Evolutionary conservation across 2,329 filamentous ascomycete species (phyloP), one percentile per base, ranked within the genome.

Genomic region (Colletotrichum sp.): DNA sequence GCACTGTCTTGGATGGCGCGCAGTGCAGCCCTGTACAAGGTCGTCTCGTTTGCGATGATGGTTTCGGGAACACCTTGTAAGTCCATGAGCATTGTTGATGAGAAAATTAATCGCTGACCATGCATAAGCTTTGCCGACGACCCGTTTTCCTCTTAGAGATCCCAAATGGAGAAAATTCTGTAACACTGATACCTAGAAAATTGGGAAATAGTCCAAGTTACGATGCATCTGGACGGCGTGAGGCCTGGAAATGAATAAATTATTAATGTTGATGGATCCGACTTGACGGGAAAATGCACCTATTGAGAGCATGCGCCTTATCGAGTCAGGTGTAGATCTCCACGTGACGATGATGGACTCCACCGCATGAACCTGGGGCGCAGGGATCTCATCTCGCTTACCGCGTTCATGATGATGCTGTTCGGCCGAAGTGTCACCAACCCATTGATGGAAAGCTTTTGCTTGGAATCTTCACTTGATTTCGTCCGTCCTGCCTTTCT

Each of bases 11-110:
- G 13, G 72, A 75, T 16, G 72, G 72, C 10, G 72, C 72, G 1
- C 67, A 66, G 5, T 75, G 72, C 68, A 75, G 60, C n/a, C 72
- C 72, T 18, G 67, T 75, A 12, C 72, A 75, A 15, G 72, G 72
- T 13, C 59, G 72, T 21, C 28, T 75, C 6, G 72, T 75, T 13
- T 75, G 72, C 24, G 72, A 71, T 24, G 72, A 75, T 15, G 67
- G 72, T 5, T 6, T 75, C 3, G 72, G 72, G 4, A 75, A 75
- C 16, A 75, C 67, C 15, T 75, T 75, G 72, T 75, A 36, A 66
- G 67, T 65, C 9, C 15, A 28, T 15, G 28, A 15, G 8, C 57
- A 9, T 57, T 16, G 7, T 16, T 49, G 12, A 10, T 8, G 30
- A 28, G 44, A 15, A 28, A 6, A 10, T 34, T 10, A 12, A 6